Percentiles rank a stretch among this genome's conserved stretches.
These are phyloP conservation scores for Coprinopsis marcescibilis DNA, from an alignment of 768 basidiomycete species.

Conservation along the genomic window DNA sequence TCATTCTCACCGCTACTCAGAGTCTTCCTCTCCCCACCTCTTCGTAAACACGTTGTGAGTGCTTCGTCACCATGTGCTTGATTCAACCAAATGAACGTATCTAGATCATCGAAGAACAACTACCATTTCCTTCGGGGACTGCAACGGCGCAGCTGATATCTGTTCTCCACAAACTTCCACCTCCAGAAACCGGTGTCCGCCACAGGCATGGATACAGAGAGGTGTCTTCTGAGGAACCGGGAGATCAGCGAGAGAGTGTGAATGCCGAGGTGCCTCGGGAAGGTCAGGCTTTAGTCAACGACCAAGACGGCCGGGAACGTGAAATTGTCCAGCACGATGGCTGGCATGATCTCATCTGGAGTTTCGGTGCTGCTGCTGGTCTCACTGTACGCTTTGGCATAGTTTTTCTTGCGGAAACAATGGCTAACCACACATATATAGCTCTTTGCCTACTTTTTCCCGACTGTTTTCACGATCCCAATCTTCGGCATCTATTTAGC, in stretches of 20 bases:
- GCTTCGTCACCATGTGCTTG: not conserved
- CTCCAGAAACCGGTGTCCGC: conserved; percentile 53
- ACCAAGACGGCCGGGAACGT: conserved; percentile 29
- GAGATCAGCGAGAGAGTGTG: conserved; percentile 15
- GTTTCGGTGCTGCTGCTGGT: conserved; percentile 67
- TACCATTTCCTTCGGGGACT: conserved; percentile 92
- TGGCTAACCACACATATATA: conserved; percentile 24
- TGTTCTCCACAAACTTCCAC: conserved; percentile 75
- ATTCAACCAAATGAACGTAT: conserved; percentile 4
- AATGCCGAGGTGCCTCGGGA: conserved; percentile 12
- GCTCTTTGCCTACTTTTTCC: conserved; percentile 87
- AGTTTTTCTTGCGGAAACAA: too few species aligned
- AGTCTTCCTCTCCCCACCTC: conserved; percentile 93
- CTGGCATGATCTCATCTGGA: conserved; percentile 73
- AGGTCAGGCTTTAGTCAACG: conserved; percentile 31
- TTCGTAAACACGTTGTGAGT: conserved; percentile 89
- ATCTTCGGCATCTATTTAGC: conserved; percentile 82
- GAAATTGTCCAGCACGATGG: conserved; percentile 58
- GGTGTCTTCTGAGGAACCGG: conserved; percentile 29
- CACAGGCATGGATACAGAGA: conserved; percentile 53
- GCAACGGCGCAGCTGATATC: conserved; percentile 95
- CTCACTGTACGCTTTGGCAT: conserved; percentile 57
- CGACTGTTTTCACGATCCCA: conserved; percentile 81
- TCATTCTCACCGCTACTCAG: conserved; percentile 31
- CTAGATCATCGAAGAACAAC: conserved; percentile 90